Evolutionary conservation across 345 rosid genomes (phyloP), one percentile per base, ranked within the genome.

Genomic region (Punica granatum): DNA sequence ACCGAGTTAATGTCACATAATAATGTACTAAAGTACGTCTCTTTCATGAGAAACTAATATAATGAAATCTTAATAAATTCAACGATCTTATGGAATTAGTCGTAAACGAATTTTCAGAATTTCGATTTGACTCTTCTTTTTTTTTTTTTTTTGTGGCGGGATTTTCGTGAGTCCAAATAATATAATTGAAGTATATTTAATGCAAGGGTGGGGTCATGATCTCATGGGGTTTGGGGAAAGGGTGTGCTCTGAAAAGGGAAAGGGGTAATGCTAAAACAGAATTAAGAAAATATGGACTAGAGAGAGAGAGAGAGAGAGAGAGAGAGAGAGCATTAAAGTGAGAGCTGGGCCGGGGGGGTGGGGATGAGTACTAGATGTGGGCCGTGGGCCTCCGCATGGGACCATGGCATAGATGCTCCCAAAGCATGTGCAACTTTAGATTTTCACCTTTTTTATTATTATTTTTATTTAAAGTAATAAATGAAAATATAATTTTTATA

Each of bases 321-420:
- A 28, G 0, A 18, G 34, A 37, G 16, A 15, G 36, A 16, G 39
- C 71, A 61, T 72, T 76, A 66, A 76, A 72, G 74, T 72, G 66
- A 46, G 53, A 46, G 53, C n/a, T 46, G n/a, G 53, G n/a, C 21
- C n/a, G n/a, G n/a, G n/a, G n/a, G n/a, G 3, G 51, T 18, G 44
- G 44, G 14, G 44, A 13, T 11, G 44, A 7, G 44, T 41, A 13
- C 1, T n/a, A 37, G 41, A 48, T 7, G 79, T 71, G 75, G 43
- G 65, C 41, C 19, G 49, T 63, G 44, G 67, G 67, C 39, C 67
- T 37, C 23, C 19, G 18, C 16, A 60, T 60, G 64, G 64, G 62
- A 58, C 64, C 35, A 60, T 23, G 30, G 25, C 64, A 60, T 60
- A 26, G 37, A 58, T 58, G 62, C 33, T 58, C n/a, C 62, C 64